Evolutionary conservation across 225 moss, liverwort and hornwort species (phyloP), one percentile per base, ranked within the genome.

Genomic region (Ulota crispa): DNA sequence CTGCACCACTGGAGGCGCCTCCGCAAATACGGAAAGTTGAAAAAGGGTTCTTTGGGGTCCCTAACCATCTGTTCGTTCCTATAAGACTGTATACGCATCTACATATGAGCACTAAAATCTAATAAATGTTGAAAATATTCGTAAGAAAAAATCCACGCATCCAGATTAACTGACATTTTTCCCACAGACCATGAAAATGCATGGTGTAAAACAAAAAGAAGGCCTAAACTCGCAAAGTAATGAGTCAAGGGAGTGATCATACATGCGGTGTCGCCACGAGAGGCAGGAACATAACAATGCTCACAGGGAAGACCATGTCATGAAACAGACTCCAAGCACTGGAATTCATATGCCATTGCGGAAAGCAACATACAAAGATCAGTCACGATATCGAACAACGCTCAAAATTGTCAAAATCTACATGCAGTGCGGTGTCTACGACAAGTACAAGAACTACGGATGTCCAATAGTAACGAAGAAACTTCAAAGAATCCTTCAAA

Each of bases 1-100:
- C 87, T 68, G 73, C 87, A 84, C 87, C 83, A 78, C 81, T 87
- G 14, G 83, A 87, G 53, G 83, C 66, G 68, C 87, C 87, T 87
- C 83, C 83, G 78, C 78, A 87, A 69, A 87, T 84, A 18, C 87
- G 81, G 55, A 34, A 73, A 81, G 67, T 56, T 70, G 84, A 78
- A 56, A 87, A 78, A 63, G 87, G 75, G 19, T 87, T 87, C 39
- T 59, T 52, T 14, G 87, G 84, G 50, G 78, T 87, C 50, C 87
- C 87, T 70, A 87, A 78, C 87, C 87, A 87, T 31, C 68, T 73
- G 41, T 84, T 87, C 21, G 47, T 70, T 19, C 87, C 84, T 84
- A 78, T 14, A 75, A 84, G 84, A 70, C 84, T 87, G 65, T 31
- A 39, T 47, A 84, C 24, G 70, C 26, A 74, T 61, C 54, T 64